These are phyloP conservation scores for Fusarium devonianum DNA, from an alignment of 2,329 filamentous ascomycete species.

Conservation along the genomic window DNA sequence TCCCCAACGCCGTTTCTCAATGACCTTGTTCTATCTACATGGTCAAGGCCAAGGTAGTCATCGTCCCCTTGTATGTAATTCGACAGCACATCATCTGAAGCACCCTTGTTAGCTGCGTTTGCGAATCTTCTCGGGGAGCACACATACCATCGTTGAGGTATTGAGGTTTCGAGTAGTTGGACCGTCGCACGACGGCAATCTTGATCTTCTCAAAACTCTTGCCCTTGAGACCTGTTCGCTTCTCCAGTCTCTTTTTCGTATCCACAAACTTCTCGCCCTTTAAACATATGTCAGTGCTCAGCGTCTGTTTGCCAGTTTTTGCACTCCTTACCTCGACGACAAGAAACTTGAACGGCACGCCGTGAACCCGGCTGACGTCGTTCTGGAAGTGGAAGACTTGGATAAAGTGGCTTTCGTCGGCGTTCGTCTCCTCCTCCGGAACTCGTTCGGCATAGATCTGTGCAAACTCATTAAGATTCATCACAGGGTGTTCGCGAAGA, in stretches of 20 bases:
- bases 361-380: slow-evolving; percentile 83
- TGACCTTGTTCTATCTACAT: slow-evolving; percentile 66
- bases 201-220: slow-evolving; percentile 99
- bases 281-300: slow-evolving; percentile 9
- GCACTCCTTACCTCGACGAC: slow-evolving; percentile 72
- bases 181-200: slow-evolving; percentile 81
- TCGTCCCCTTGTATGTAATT: slow-evolving; percentile 61
- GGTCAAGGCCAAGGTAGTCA: slow-evolving; percentile 70
- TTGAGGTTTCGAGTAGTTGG: slow-evolving; percentile 76
- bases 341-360: slow-evolving; percentile 89
- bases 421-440: slow-evolving; percentile 74
- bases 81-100: slow-evolving; percentile 65
- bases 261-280: slow-evolving; percentile 87
- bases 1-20: slow-evolving; percentile 68
- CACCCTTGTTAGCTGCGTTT: slow-evolving; percentile 30
- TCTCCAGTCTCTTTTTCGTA: slow-evolving; percentile 92
- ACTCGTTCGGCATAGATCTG: slow-evolving; percentile 82
- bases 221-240: slow-evolving; percentile 92
- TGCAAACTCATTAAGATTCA: slow-evolving; percentile 85
- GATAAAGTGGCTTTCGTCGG: slow-evolving; percentile 67
- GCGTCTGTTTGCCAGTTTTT: neutral
- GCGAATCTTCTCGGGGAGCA: neutral
- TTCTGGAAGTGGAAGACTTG: slow-evolving; percentile 92
- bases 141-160: slow-evolving; percentile 83
- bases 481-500: slow-evolving; percentile 72